Evolutionary conservation across 2,329 filamentous ascomycete species (phyloP).

Genomic region (Cladophialophora carrionii): DNA sequence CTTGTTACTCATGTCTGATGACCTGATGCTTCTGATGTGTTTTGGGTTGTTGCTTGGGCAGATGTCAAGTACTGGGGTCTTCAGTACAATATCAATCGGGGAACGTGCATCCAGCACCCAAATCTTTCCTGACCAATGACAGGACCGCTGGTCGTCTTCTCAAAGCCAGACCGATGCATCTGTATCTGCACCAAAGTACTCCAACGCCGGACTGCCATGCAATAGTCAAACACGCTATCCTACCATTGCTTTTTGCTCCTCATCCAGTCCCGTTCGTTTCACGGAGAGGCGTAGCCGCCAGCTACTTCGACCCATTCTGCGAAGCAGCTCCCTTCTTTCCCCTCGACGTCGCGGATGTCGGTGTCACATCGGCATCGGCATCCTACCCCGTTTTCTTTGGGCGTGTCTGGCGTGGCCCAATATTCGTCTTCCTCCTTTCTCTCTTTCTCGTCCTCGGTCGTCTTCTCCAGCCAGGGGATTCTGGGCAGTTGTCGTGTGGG

Average conservation of each 20-base stretch:
- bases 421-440: conserved; percentile 92
- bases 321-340: conserved; percentile 93
- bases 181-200: conserved; percentile 18
- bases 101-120: conserved; percentile 22
- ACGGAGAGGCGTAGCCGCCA: conserved; percentile 80
- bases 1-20: neutral
- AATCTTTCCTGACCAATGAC: conserved; percentile 17
- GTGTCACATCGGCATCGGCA: conserved; percentile 97
- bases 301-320: conserved; percentile 97
- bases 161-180: conserved; percentile 20
- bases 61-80: conserved; percentile 11
- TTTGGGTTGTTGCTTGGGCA: neutral
- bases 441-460: conserved; percentile 78
- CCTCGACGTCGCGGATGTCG: conserved; percentile 95
- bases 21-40: neutral
- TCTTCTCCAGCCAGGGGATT: conserved; percentile 78
- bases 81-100: conserved; percentile 15
- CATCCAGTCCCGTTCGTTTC: conserved; percentile 27
- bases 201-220: conserved; percentile 32
- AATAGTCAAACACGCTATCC: conserved; percentile 33
- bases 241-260: conserved; percentile 25
- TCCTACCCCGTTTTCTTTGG: conserved; percentile 93
- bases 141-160: conserved; percentile 10
- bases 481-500: conserved; percentile 82
- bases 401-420: conserved; percentile 84